phyloP scores from a whole-genome alignment of 805 yeast genomes.

The Debaryomyces hansenii region DNA sequence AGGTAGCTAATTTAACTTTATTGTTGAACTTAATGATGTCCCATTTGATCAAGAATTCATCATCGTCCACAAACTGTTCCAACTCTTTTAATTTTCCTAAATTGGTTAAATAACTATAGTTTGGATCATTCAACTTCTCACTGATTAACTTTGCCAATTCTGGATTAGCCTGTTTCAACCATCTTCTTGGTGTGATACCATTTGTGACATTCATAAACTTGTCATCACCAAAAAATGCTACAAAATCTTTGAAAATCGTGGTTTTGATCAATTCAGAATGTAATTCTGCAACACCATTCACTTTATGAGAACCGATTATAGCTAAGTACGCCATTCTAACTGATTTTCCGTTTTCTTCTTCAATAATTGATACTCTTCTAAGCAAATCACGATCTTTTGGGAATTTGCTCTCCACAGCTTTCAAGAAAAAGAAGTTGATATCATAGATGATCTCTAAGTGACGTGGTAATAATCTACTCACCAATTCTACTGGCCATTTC shows the following conservation, averaged over 20 bases:
- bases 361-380: conserved; percentile 76
- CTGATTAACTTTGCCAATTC: conserved; percentile 71
- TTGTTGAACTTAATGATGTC: conserved; percentile 65
- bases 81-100: conserved; percentile 66
- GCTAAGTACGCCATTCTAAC: conserved; percentile 93
- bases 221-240: conserved; percentile 73
- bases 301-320: conserved; percentile 87
- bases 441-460: conserved; percentile 89
- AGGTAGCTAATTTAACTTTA: conserved; percentile 63
- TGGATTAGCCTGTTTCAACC: conserved; percentile 95
- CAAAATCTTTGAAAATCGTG: conserved; percentile 89
- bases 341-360: conserved; percentile 77
- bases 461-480: conserved; percentile 80
- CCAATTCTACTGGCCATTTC: conserved; percentile 88
- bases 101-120: conserved; percentile 65
- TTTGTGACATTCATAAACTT: conserved; percentile 91
- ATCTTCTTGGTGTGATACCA: conserved; percentile 95
- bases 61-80: conserved; percentile 66
- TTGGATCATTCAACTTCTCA: conserved; percentile 62
- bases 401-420: conserved; percentile 70
- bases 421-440: conserved; percentile 76
- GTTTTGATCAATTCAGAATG: conserved; percentile 90
- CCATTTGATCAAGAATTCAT: conserved; percentile 70
- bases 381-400: conserved; percentile 72
- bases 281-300: conserved; percentile 93